Percentiles rank a stretch among this genome's conserved stretches.
These are phyloP conservation scores for Fragaria vesca DNA, from an alignment of 306 rosid genomes.

Conservation along the genomic window DNA sequence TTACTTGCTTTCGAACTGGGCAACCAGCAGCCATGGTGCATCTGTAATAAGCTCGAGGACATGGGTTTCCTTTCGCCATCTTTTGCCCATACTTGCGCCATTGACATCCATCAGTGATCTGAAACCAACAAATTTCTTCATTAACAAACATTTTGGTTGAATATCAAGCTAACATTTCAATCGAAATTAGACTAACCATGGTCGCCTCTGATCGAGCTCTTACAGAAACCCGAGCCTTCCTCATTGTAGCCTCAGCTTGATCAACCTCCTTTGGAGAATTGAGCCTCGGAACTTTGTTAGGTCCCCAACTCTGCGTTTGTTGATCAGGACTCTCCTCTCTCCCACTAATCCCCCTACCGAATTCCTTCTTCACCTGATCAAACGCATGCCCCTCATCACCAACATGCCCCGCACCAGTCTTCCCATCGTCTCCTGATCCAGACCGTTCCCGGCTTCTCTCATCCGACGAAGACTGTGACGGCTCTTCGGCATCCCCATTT, in stretches of 20 bases:
- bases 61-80: slow-evolving; percentile 85
- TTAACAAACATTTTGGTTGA: background rate
- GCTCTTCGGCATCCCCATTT: slow-evolving; percentile 36
- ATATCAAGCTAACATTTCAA: background rate
- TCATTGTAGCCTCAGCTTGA: slow-evolving; percentile 75
- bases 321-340: slow-evolving; percentile 49
- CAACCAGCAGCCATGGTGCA: slow-evolving; percentile 81
- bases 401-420: slow-evolving; percentile 23
- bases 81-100: slow-evolving; percentile 98
- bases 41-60: slow-evolving; percentile 87
- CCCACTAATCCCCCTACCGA: slow-evolving; percentile 16
- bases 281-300: slow-evolving; percentile 48
- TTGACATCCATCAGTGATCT: slow-evolving; percentile 92
- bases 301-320: slow-evolving; percentile 34
- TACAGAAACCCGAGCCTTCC: slow-evolving; percentile 75
- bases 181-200: slow-evolving; percentile 40
- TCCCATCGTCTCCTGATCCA: slow-evolving; percentile 31
- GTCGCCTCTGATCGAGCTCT: slow-evolving; percentile 78
- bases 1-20: slow-evolving; percentile 89
- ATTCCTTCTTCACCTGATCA: slow-evolving; percentile 43
- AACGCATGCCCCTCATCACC: slow-evolving; percentile 25
- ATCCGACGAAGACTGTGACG: slow-evolving; percentile 46
- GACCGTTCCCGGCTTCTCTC: slow-evolving; percentile 41
- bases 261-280: slow-evolving; percentile 51
- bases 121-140: slow-evolving; percentile 1